Conservation (phyloP, 225 moss, liverwort and hornwort species). For the Polytrichum commune region DNA sequence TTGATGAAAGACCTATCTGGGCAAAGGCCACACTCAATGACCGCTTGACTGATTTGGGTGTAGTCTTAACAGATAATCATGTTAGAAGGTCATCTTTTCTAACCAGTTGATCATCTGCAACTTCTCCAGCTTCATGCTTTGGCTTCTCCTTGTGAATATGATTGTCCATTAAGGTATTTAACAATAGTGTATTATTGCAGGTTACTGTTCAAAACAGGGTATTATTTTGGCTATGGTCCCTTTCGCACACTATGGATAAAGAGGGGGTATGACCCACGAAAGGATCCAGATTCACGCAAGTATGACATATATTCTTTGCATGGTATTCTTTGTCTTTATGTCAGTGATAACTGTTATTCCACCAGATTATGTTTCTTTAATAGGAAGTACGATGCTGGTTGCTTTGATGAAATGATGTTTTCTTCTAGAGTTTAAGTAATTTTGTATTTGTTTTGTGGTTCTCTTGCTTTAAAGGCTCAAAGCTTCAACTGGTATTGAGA, state of each 20-base stretch:
- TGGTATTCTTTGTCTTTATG: background rate
- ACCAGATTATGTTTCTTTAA: too few relatives aligned
- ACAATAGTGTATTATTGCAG: constrained; percentile 31
- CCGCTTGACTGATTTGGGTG: constrained; percentile 64
- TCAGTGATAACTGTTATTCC: too few relatives aligned
- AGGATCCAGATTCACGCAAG: constrained; percentile 83
- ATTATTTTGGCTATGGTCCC: constrained; percentile 88
- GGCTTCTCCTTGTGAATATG: background rate
- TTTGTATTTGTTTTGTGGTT: too few relatives aligned
- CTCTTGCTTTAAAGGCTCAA: too few relatives aligned
- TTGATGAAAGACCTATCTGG: constrained; percentile 94
- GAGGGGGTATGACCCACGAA: constrained; percentile 96
- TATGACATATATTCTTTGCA: constrained; percentile 22
- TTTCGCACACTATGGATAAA: constrained; percentile 91
- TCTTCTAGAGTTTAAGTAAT: too few relatives aligned
- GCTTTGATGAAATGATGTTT: too few relatives aligned
- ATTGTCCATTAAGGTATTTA: background rate
- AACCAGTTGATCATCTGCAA: background rate
- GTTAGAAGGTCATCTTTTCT: constrained; percentile 52
- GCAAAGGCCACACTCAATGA: constrained; percentile 76
- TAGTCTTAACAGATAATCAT: constrained; percentile 55
- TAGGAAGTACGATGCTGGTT: too few relatives aligned
- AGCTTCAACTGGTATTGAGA: too few relatives aligned
- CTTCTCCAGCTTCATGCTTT: background rate
- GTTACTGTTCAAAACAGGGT: constrained; percentile 86